Conservation (phyloP, 805 yeast species). For the Candida montana region DNA sequence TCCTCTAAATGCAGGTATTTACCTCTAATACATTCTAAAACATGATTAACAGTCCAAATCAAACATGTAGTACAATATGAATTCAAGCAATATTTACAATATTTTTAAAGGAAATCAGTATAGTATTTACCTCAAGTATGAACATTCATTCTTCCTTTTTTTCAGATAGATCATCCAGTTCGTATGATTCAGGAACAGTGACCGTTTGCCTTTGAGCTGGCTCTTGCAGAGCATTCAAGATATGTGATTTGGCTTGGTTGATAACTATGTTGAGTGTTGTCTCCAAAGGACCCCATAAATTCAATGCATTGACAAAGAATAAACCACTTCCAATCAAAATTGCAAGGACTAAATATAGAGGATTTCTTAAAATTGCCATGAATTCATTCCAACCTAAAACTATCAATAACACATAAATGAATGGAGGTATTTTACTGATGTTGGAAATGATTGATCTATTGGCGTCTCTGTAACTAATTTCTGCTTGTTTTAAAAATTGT, state of each 20-base stretch:
- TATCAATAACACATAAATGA: slow-evolving; percentile 65
- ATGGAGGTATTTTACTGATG: slow-evolving; percentile 76
- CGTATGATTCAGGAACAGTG: slow-evolving; percentile 20
- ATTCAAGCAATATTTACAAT: too few relatives aligned
- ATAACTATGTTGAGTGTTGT: slow-evolving; percentile 54
- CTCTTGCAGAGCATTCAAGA: slow-evolving; percentile 54
- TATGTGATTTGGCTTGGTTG: slow-evolving; percentile 45
- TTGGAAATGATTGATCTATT: slow-evolving; percentile 79
- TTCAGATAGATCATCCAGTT: slow-evolving; percentile 27
- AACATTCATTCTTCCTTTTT: slow-evolving; percentile 15
- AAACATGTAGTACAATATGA: too few relatives aligned
- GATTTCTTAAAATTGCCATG: slow-evolving; percentile 80
- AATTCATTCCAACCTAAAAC: slow-evolving; percentile 95
- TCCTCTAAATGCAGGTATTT: slow-evolving; percentile 8
- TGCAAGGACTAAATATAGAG: slow-evolving; percentile 65
- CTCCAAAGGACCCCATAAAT: slow-evolving; percentile 73
- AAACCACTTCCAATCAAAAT: slow-evolving; percentile 54
- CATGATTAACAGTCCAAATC: too few relatives aligned
- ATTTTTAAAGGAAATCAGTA: too few relatives aligned
- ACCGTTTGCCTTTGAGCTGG: slow-evolving; percentile 28
- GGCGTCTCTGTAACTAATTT: slow-evolving; percentile 78
- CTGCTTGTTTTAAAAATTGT: slow-evolving; percentile 69
- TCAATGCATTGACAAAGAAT: slow-evolving; percentile 64
- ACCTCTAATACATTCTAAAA: background rate
- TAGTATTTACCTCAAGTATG: too few relatives aligned